These are phyloP conservation scores for Ceriops decandra DNA, from an alignment of 345 rosid genomes.

Conservation along the genomic window DNA sequence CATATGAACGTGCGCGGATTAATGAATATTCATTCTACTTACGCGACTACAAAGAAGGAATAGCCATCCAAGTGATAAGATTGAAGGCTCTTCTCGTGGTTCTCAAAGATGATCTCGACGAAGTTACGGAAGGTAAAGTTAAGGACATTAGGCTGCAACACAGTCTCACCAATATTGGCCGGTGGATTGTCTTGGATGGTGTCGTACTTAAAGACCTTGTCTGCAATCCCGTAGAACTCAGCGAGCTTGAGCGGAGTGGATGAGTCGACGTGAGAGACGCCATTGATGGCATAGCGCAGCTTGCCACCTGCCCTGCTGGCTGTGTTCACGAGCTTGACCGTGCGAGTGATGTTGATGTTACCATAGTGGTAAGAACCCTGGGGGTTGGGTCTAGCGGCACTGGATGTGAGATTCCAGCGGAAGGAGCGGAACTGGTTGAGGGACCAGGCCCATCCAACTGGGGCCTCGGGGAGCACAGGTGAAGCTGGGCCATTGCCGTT, in stretches of 20 bases:
- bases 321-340: conserved; percentile 29
- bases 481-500: conserved; percentile 26
- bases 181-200: conserved; percentile 18
- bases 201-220: conserved; percentile 34
- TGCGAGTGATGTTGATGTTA: conserved; percentile 34
- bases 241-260: conserved; percentile 33
- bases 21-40: conserved; percentile 7
- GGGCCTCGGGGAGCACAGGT: conserved; percentile 26
- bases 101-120: conserved; percentile 33
- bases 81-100: conserved; percentile 30
- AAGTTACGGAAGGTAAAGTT: conserved; percentile 32
- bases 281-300: conserved; percentile 34
- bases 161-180: neutral
- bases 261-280: conserved; percentile 25
- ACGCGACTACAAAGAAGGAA: conserved; percentile 37
- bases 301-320: conserved; percentile 22
- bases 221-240: conserved; percentile 23
- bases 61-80: conserved; percentile 33
- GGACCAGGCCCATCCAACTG: conserved; percentile 40
- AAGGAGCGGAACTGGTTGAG: conserved; percentile 36
- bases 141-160: conserved; percentile 21
- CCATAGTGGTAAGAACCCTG: conserved; percentile 42
- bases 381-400: conserved; percentile 41
- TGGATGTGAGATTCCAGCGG: conserved; percentile 40
- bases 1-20: no score